Conservation (phyloP, 2,329 filamentous ascomycete genomes). For the Ambrosiella beaveri region DNA sequence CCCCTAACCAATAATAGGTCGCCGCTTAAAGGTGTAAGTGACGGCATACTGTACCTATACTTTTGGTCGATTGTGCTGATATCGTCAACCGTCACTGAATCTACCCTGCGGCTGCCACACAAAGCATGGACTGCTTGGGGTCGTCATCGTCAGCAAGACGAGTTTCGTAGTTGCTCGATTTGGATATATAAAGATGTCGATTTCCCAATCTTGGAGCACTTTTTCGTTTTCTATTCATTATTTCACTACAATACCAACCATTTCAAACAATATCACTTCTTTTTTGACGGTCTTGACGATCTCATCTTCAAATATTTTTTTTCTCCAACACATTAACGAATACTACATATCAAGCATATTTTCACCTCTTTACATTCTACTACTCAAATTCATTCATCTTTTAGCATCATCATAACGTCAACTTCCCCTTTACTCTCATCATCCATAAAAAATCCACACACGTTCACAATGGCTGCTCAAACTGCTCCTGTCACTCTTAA, state of each 20-base stretch:
- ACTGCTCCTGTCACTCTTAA: slow-evolving; percentile 30
- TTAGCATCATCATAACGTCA: background rate
- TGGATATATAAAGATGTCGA: slow-evolving; percentile 10
- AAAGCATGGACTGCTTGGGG: background rate
- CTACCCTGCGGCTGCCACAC: background rate
- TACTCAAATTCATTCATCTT: background rate
- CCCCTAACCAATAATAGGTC: slow-evolving; percentile 1
- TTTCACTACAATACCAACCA: background rate
- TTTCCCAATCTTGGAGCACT: background rate
- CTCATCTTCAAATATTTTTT: background rate
- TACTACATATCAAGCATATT: background rate
- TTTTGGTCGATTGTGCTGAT: background rate
- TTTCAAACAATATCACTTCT: background rate
- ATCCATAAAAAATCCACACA: background rate
- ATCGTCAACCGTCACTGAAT: slow-evolving; percentile 5
- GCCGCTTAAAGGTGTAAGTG: background rate
- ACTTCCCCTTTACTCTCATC: background rate
- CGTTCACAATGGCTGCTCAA: slow-evolving; percentile 15
- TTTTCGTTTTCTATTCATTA: background rate
- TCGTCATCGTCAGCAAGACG: slow-evolving; percentile 7
- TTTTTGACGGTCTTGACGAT: background rate
- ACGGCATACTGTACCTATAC: background rate
- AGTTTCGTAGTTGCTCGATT: slow-evolving; percentile 2
- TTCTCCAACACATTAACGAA: background rate
- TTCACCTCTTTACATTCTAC: background rate